Conservation (phyloP, 2,329 filamentous ascomycete species). For the Aspergillus hiratsukae region DNA sequence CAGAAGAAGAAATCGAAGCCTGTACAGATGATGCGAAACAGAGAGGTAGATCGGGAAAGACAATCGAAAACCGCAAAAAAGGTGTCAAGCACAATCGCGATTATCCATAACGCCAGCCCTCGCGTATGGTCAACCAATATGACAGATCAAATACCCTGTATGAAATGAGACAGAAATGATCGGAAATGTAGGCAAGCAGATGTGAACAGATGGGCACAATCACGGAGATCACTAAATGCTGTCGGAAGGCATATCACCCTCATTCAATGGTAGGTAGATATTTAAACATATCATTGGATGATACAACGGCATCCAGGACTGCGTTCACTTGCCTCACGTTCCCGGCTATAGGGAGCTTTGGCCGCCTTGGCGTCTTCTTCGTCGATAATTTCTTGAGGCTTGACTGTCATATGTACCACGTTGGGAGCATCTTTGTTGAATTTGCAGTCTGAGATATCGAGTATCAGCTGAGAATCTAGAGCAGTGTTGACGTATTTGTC, state of each 20-base stretch:
- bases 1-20: background rate
- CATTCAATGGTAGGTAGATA: background rate
- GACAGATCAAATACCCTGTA: background rate
- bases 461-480: slow-evolving; percentile 5
- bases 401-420: slow-evolving; percentile 91
- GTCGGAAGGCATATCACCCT: background rate
- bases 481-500: slow-evolving; percentile 1
- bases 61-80: background rate
- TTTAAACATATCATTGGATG: slow-evolving; percentile 46
- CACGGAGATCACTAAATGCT: background rate
- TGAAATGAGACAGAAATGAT: background rate
- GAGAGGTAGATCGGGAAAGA: background rate
- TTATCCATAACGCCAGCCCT: slow-evolving; percentile 4
- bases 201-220: background rate
- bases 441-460: slow-evolving; percentile 60
- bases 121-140: background rate
- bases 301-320: slow-evolving; percentile 61
- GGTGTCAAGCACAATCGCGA: background rate
- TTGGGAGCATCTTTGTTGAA: slow-evolving; percentile 72
- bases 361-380: slow-evolving; percentile 70
- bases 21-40: background rate
- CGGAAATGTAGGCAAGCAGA: background rate
- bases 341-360: slow-evolving; percentile 49
- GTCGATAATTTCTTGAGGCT: slow-evolving; percentile 76
- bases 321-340: slow-evolving; percentile 52